Evolutionary conservation across 2,329 filamentous ascomycete genomes (phyloP).

Genomic region (Phaeoacremonium minimum): DNA sequence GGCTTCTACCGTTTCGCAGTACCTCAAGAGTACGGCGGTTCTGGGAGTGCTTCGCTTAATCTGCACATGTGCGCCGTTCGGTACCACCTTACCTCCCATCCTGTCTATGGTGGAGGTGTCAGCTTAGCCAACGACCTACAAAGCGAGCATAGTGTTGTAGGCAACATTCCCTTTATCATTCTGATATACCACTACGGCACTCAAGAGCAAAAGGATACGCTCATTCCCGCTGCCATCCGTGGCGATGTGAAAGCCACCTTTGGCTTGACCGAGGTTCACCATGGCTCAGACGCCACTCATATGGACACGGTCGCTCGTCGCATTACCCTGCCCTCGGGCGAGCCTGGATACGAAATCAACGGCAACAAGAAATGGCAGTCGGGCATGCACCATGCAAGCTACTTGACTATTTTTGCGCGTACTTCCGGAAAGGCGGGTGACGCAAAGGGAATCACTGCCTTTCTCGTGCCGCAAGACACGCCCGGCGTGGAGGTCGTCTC

Average conservation of each 20-base stretch:
- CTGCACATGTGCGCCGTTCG: conserved; percentile 61
- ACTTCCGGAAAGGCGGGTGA: conserved; percentile 49
- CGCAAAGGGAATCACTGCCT: conserved; percentile 54
- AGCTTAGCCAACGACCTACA: conserved; percentile 61
- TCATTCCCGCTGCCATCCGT: conserved; percentile 47
- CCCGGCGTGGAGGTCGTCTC: conserved; percentile 49
- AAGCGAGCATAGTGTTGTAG: conserved; percentile 58
- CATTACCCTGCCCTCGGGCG: conserved; percentile 33
- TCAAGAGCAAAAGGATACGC: conserved; percentile 44
- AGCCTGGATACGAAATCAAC: conserved; percentile 46
- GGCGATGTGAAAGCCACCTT: conserved; percentile 55
- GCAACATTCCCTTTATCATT: conserved; percentile 58
- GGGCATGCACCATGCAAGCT: conserved; percentile 56
- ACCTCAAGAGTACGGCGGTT: conserved; percentile 33
- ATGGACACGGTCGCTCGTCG: conserved; percentile 51
- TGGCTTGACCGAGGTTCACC: conserved; percentile 56
- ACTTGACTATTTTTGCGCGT: conserved; percentile 58
- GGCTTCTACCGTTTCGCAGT: conserved; percentile 58
- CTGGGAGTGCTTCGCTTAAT: conserved; percentile 42
- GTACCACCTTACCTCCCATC: conserved; percentile 53
- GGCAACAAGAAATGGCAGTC: conserved; percentile 64
- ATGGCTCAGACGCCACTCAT: conserved; percentile 60
- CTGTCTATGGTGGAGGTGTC: conserved; percentile 38
- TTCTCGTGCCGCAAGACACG: conserved; percentile 50
- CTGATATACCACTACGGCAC: conserved; percentile 60